Percentiles rank a stretch among this genome's conserved stretches.
Evolutionary conservation across 2,329 filamentous ascomycete species (phyloP).

Genomic region (Balansia obtecta): DNA sequence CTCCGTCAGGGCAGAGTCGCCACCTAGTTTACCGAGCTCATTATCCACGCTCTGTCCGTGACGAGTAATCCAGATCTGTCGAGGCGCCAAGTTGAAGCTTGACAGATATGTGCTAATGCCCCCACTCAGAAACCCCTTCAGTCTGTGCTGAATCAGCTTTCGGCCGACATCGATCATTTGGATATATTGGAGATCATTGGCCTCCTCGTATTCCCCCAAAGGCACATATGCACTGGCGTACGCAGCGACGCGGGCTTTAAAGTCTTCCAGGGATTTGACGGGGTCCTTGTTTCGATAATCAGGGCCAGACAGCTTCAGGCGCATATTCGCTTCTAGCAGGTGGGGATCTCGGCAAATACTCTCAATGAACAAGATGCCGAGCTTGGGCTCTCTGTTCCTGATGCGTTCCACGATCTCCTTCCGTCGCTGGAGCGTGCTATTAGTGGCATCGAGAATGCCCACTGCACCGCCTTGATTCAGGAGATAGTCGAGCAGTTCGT

Average conservation of each 20-base stretch:
- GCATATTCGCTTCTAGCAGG: conserved; percentile 91
- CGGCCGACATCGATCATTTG: conserved; percentile 96
- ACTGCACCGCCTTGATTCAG: conserved; percentile 72
- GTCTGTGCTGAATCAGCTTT: conserved; percentile 82
- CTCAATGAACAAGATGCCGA: conserved; percentile 91
- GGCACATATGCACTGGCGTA: conserved; percentile 93
- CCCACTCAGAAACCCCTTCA: conserved; percentile 82
- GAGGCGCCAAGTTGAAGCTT: conserved; percentile 90
- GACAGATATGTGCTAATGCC: conserved; percentile 90
- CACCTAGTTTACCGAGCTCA: conserved; percentile 75
- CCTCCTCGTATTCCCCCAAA: conserved; percentile 81
- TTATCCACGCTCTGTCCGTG: conserved; percentile 91
- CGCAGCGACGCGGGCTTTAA: conserved; percentile 80
- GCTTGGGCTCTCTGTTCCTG: conserved; percentile 66
- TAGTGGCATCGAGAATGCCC: conserved; percentile 93
- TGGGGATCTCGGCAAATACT: conserved; percentile 79
- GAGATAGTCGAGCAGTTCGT: conserved; percentile 86
- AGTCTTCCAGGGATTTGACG: conserved; percentile 70
- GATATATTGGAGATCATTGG: conserved; percentile 85
- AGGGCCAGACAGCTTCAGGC: conserved; percentile 85
- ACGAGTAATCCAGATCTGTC: conserved; percentile 96
- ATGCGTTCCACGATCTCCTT: conserved; percentile 76
- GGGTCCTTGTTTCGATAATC: conserved; percentile 96
- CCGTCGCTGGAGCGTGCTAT: conserved; percentile 80
- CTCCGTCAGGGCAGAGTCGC: conserved; percentile 73